Evolutionary conservation across 345 rosid species (phyloP), one percentile per base, ranked within the genome.

Genomic region (Toxicodendron radicans): DNA sequence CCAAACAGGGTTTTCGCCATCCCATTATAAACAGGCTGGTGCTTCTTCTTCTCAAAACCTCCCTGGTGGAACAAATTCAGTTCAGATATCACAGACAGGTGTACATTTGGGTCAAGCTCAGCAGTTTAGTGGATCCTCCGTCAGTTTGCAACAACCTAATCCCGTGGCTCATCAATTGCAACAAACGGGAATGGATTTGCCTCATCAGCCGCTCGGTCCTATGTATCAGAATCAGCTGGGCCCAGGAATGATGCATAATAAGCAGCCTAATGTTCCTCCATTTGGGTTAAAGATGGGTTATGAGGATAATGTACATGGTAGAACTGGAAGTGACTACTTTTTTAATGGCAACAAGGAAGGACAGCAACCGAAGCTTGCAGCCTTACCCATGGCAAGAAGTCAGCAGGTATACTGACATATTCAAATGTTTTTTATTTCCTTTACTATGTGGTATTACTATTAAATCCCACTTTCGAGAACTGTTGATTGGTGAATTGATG

Each of bases 161-260:
- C 38, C 85, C 72, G 43, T 70, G 73, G 79, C 73, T 52, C 92
- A 86, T 52, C 92, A 85, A 75, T 69, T 81, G 80, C 94, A 89
- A 74, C 93, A 76, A 63, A 68, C 79, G 54, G 90, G 88, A 73
- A 53, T 83, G 74, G 92, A 87, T 79, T 58, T 86, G 59, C 80
- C 67, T 74, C 85, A 85, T 68, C 92, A 83, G 77, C 92, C 87
- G 77, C 89, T 79, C 65, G 89, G 74, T 79, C 88, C 84, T 65
- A 79, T 84, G 76, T 83, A 83, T 82, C 87, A 78, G 68, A 91
- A 86, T 80, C 95, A 86, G 66, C 76, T 81, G 79, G 88, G 87
- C 69, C 76, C 81, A 6, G 30, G 82, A 23, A 57, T 73, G 75
- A 71, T 89, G 81, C 97, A 83, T 58, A 74, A 68, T 70, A 89